phyloP scores from a whole-genome alignment of 495 filamentous ascomycete species.

The Lineolata rhizophorae region DNA sequence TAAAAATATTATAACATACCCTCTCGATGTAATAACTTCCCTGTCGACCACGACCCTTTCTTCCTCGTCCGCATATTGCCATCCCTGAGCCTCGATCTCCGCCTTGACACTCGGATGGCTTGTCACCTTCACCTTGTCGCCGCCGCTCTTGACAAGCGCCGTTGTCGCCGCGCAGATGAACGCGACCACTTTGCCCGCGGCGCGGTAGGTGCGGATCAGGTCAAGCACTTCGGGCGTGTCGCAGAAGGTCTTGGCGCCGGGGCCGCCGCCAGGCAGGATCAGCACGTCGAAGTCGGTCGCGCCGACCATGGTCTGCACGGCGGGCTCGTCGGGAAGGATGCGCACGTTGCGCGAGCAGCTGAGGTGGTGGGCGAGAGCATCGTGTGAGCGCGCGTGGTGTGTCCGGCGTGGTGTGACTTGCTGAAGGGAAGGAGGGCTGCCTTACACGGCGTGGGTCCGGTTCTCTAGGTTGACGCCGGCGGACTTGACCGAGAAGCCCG shows the following conservation, averaged over 20 bases:
- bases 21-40: constrained; percentile 11
- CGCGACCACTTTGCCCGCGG: constrained; percentile 6
- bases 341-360: constrained; percentile 12
- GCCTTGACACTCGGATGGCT: constrained; percentile 14
- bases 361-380: too few relatives aligned
- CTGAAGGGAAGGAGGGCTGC: not conserved
- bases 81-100: constrained; percentile 8
- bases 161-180: constrained; percentile 15
- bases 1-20: too few relatives aligned
- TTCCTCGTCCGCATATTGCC: constrained; percentile 7
- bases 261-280: constrained; percentile 14
- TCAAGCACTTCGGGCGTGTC: constrained; percentile 2
- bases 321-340: constrained; percentile 11
- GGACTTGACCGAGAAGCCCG: constrained; percentile 11
- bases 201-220: constrained; percentile 7
- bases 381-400: too few relatives aligned
- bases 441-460: too few relatives aligned
- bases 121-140: constrained; percentile 6
- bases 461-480: constrained; percentile 13
- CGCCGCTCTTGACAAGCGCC: constrained; percentile 8
- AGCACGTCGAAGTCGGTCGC: too few relatives aligned
- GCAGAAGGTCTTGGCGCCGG: constrained; percentile 11
- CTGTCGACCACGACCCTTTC: constrained; percentile 13
- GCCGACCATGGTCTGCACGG: too few relatives aligned
- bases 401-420: constrained; percentile 1